These are phyloP conservation scores for Vaccinium corymbosum DNA, from an alignment of 148 eudicot species.

Conservation along the genomic window DNA sequence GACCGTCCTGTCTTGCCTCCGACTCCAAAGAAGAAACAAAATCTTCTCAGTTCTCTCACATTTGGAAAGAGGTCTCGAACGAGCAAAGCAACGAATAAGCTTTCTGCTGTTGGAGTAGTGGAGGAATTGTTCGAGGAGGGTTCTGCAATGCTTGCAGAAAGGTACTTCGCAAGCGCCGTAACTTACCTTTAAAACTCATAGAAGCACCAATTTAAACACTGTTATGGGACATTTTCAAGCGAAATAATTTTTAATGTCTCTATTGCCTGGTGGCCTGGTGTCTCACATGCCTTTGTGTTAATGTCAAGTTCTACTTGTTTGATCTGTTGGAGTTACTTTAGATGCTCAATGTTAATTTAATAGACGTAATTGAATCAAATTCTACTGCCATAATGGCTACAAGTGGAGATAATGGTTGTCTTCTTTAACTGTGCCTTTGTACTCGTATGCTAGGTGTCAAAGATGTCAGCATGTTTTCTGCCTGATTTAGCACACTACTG, in stretches of 20 bases:
- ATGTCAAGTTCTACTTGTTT: not conserved
- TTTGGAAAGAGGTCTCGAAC: constrained; percentile 63
- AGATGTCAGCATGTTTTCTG: not conserved
- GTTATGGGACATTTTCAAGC: not conserved
- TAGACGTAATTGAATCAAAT: not conserved
- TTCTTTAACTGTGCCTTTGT: not conserved
- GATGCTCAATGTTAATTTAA: not conserved
- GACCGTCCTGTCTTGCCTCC: constrained; percentile 63
- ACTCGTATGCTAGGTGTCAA: too few relatives aligned
- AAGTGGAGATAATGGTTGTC: not conserved
- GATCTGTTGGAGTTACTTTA: not conserved
- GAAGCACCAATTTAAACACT: not conserved
- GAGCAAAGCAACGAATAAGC: constrained; percentile 58
- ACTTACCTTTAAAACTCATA: not conserved
- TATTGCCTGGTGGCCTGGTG: not conserved
- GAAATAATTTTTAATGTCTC: not conserved
- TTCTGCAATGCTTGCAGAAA: constrained; percentile 95
- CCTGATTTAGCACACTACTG: constrained; percentile 4
- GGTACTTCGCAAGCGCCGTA: constrained; percentile 33
- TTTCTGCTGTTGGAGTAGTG: constrained; percentile 86
- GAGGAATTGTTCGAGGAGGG: constrained; percentile 99
- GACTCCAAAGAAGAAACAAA: constrained; percentile 57
- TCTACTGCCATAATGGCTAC: not conserved
- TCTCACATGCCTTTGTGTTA: not conserved
- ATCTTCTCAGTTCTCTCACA: constrained; percentile 51